phyloP scores from a whole-genome alignment of 768 basidiomycete genomes.

The Dioszegia hungarica region DNA sequence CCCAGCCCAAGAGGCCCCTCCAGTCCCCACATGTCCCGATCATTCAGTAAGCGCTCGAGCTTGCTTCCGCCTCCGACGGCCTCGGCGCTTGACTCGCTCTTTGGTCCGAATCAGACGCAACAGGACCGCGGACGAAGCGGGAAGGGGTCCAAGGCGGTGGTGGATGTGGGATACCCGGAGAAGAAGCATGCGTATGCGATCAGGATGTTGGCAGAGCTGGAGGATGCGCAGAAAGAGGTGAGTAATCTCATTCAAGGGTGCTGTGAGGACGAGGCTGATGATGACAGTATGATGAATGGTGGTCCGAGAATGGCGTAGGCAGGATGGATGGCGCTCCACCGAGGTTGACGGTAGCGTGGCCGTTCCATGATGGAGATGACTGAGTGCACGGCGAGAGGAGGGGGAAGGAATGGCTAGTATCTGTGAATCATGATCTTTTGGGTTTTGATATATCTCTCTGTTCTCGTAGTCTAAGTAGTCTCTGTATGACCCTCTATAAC shows the following conservation, averaged over 20 bases:
- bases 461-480: too few relatives aligned
- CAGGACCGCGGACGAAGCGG: not conserved
- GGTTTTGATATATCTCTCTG: not conserved
- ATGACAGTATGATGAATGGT: slow-evolving; percentile 49
- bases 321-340: slow-evolving; percentile 45
- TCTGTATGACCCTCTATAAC: not conserved
- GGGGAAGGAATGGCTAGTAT: not conserved
- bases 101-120: too few relatives aligned
- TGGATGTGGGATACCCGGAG: slow-evolving; percentile 38
- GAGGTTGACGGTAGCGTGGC: slow-evolving; percentile 48
- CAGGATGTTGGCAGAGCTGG: slow-evolving; percentile 47
- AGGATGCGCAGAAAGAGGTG: slow-evolving; percentile 49
- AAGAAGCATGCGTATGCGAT: slow-evolving; percentile 47
- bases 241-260: slow-evolving; percentile 10
- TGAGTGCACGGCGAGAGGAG: slow-evolving; percentile 6
- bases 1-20: slow-evolving; percentile 32
- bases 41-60: slow-evolving; percentile 45
- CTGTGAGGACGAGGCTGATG: slow-evolving; percentile 7
- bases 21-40: slow-evolving; percentile 45
- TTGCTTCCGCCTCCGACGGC: slow-evolving; percentile 43
- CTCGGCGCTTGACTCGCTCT: slow-evolving; percentile 23
- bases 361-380: slow-evolving; percentile 48
- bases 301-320: slow-evolving; percentile 46
- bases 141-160: not conserved
- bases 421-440: too few relatives aligned